phyloP scores from a whole-genome alignment of 2,329 filamentous ascomycete genomes.

The Cryoendolithus antarcticus region DNA sequence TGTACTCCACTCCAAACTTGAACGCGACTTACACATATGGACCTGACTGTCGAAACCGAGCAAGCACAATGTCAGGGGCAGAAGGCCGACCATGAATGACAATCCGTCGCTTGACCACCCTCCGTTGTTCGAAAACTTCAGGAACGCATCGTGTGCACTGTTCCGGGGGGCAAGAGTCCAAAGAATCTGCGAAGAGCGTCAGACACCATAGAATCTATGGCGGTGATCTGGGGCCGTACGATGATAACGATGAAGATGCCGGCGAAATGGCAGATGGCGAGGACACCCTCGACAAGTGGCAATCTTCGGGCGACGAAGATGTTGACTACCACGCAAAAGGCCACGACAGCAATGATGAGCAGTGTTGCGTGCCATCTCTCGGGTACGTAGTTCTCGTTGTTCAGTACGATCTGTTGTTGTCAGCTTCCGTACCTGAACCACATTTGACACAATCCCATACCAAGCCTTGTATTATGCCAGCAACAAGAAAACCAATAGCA shows the following conservation, averaged over 20 bases:
- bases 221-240: conserved; percentile 1
- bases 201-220: background rate
- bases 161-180: conserved; percentile 27
- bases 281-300: conserved; percentile 35
- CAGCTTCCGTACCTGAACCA: background rate
- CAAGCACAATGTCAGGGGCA: conserved; percentile 10
- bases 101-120: conserved; percentile 10
- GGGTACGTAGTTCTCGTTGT: conserved; percentile 8
- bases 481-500: conserved; percentile 16
- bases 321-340: conserved; percentile 26
- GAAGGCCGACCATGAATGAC: conserved; percentile 10
- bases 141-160: conserved; percentile 32
- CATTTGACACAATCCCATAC: background rate
- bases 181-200: background rate
- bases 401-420: conserved; percentile 7
- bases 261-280: conserved; percentile 36
- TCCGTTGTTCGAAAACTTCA: conserved; percentile 15
- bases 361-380: conserved; percentile 16
- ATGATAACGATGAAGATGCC: conserved; percentile 37
- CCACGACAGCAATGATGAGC: conserved; percentile 11
- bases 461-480: conserved; percentile 15
- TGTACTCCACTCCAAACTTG: background rate
- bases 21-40: conserved; percentile 5
- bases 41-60: conserved; percentile 14
- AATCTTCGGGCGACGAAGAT: conserved; percentile 30